A percentile compares a stretch with the other conserved stretches of the same genome.
These are phyloP conservation scores for Pleurotus sapidus DNA, from an alignment of 768 basidiomycete genomes.

Conservation along the genomic window DNA sequence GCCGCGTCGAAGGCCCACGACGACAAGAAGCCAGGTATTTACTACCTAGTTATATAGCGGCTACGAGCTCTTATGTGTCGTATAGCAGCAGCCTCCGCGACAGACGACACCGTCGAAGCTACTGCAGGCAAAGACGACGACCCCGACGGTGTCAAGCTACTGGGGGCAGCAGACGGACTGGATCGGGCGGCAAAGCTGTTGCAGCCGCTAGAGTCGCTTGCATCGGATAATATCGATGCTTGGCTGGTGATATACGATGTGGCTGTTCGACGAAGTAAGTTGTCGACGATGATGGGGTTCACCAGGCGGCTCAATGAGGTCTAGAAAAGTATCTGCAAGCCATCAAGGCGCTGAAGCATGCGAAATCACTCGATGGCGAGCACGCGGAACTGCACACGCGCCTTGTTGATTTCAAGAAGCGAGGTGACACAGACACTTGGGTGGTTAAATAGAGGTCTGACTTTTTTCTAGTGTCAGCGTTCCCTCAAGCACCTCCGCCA, in stretches of 20 bases:
- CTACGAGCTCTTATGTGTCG: constrained; percentile 2
- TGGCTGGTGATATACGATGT: constrained; percentile 83
- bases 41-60: constrained; percentile 6
- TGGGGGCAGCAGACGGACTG: constrained; percentile 60
- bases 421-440: constrained; percentile 30
- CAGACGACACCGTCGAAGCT: constrained; percentile 75
- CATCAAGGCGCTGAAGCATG: constrained; percentile 58
- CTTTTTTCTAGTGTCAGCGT: constrained; percentile 36
- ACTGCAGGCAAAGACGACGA: constrained; percentile 71
- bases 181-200: constrained; percentile 76
- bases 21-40: constrained; percentile 68
- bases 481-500: constrained; percentile 39
- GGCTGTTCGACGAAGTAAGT: constrained; percentile 74
- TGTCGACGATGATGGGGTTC: neutral
- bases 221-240: constrained; percentile 53
- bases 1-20: constrained; percentile 64
- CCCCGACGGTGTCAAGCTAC: constrained; percentile 73
- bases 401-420: constrained; percentile 57
- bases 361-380: constrained; percentile 47
- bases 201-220: constrained; percentile 54
- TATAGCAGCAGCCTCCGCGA: constrained; percentile 27
- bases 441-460: neutral
- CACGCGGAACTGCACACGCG: constrained; percentile 73
- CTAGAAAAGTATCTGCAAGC: constrained; percentile 84
- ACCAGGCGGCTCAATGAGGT: neutral